These are phyloP conservation scores for Wickerhamomyces bisporus DNA, from an alignment of 805 yeast genomes.

Conservation along the genomic window DNA sequence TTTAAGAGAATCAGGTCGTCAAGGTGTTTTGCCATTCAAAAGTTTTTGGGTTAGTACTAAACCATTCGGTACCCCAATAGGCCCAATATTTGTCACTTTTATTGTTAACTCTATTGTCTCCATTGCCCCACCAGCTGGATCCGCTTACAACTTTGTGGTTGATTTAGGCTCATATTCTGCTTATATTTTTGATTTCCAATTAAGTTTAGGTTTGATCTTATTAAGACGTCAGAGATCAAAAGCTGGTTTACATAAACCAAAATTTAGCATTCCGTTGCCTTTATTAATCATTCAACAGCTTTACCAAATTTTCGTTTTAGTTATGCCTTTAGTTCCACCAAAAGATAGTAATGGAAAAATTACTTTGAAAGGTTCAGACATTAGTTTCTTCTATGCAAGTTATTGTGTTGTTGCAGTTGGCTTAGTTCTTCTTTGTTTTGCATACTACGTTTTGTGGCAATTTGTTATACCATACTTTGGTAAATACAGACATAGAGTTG, in stretches of 20 bases:
- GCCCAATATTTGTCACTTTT: slow-evolving; percentile 70
- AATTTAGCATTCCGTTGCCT: slow-evolving; percentile 54
- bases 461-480: slow-evolving; percentile 48
- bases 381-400: slow-evolving; percentile 61
- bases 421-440: slow-evolving; percentile 51
- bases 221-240: slow-evolving; percentile 45
- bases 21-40: slow-evolving; percentile 43
- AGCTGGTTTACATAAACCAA: slow-evolving; percentile 53
- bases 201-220: slow-evolving; percentile 55
- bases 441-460: slow-evolving; percentile 64
- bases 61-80: slow-evolving; percentile 43
- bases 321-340: slow-evolving; percentile 76
- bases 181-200: slow-evolving; percentile 60
- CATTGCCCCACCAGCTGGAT: slow-evolving; percentile 77
- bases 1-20: slow-evolving; percentile 45
- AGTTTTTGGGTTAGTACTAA: slow-evolving; percentile 38
- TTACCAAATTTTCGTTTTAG: slow-evolving; percentile 57
- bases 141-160: slow-evolving; percentile 69
- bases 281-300: slow-evolving; percentile 55
- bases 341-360: slow-evolving; percentile 32
- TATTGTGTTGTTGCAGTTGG: slow-evolving; percentile 75
- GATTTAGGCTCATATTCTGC: slow-evolving; percentile 71
- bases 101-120: slow-evolving; percentile 63
- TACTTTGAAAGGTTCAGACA: slow-evolving; percentile 48
- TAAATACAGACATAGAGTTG: slow-evolving; percentile 44